Evolutionary conservation across 78 protist species (phyloP), one percentile per base, ranked within the genome.

Genomic region (Dictyostelium citrinum): DNA sequence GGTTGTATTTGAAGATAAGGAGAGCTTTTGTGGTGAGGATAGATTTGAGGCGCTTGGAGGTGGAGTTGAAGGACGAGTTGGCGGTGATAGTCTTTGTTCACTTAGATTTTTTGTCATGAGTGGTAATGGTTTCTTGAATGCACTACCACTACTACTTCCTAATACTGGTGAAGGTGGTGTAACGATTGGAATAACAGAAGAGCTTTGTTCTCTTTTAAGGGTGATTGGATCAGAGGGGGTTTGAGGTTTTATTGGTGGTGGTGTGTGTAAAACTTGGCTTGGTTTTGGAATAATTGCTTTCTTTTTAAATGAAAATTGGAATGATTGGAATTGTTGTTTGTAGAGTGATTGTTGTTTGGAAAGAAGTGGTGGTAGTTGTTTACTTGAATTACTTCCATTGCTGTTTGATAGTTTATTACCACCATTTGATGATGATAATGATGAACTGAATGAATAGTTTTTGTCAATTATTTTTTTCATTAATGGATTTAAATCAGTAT

Each of bases 61-160:
- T 71, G 81, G 74, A 0, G 75, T 49, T 61, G 90, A 75, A 20
- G 76, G 90, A n/a, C 80, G 79, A 8, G 81, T 17, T n/a, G 81
- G 81, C n/a, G 81, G 81, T 20, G 27, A 20, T 20, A 70, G 33
- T 70, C 77, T 70, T 70, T 70, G 77, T 70, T 70, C 77, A 12
- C 77, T 70, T 70, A 70, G 37, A 33, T 70, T 70, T 33, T 70
- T 70, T 27, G 39, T 70, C 41, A 75, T 33, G 17, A 24, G 5
- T 12, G 37, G 49, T 5, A 61, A 39, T n/a, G 76, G 58, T 16
- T 39, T 81, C 12, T 81, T 31, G n/a, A 46, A 71, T 1, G 76
- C 67, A 20, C 71, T 80, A 75, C 81, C 37, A n/a, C 33, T 75
- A 10, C 51, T 16, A 12, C 35, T 31, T 31, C 79, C 24, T 8